Base-by-base conservation (phyloP, 495 filamentous ascomycete species). In the Articulospora tetracladia region DNA sequence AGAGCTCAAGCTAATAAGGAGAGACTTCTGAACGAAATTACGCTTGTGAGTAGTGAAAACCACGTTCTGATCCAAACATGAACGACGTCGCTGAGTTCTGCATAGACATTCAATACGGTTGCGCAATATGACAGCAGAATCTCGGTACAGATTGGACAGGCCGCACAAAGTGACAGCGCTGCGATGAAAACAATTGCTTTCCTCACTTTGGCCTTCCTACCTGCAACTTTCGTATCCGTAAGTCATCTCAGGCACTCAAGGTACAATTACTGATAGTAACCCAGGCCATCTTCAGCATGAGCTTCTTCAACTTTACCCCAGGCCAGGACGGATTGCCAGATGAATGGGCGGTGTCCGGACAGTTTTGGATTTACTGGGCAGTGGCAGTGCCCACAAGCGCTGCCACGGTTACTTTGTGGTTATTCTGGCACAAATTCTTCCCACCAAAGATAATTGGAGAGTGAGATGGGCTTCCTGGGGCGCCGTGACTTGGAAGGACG, bases 21-120 rank as follows among this genome's bases (percentile, higher is more conserved):
- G 25, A 60, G 75, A 52, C 47, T 77, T 19, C 63, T 63, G 8
- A 79, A 79, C 61, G 76, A 81, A 66, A 79, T 79, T n/a, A 68
- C 74, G 49, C 73, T 80, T 32, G 30, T 32, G 13, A 32, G 30
- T 32, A 13, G 30, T 13, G 13, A 13, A 6, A 13, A 6, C 30
- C 30, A 32, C 4, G 4, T 4, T 13, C 6, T 13, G 13, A 32
- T 32, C 30, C 4, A 32, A 13, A 32, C 13, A 32, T 32, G 30
- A 32, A 13, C 13, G 6, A 13, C 30, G 17, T n/a, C 3, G 44
- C 44, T 47, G 44, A 47, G 17, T 7, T 47, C 44, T n/a, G 17
- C n/a, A 6, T 7, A 47, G 24, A 68, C 70, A 19, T 76, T 70
- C 62, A 66, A 78, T 55, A 70, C 61, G 1, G 70, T 78, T 25